phyloP scores from a whole-genome alignment of 148 eudicot genomes.

The Simmondsia chinensis region DNA sequence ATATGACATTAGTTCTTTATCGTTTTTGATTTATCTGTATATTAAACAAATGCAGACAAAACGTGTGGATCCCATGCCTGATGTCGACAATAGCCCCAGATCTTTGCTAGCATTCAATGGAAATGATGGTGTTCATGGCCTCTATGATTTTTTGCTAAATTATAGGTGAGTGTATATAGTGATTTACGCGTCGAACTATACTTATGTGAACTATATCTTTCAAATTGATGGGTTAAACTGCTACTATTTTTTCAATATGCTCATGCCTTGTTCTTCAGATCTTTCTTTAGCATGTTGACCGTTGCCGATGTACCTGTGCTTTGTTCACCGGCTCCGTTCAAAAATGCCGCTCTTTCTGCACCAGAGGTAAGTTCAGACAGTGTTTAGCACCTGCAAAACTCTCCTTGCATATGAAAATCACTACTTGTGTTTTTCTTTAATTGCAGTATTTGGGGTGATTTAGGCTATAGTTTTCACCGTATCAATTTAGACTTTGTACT shows the following conservation, averaged over 20 bases:
- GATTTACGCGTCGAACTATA: not conserved
- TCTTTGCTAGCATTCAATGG: slow-evolving; percentile 66
- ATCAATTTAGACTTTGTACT: too few relatives aligned
- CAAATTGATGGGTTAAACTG: not conserved
- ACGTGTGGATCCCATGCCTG: slow-evolving; percentile 37
- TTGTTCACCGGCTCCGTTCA: slow-evolving; percentile 74
- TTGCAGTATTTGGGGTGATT: not conserved
- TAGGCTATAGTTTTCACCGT: too few relatives aligned
- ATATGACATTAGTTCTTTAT: too few relatives aligned
- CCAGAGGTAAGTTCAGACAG: slow-evolving; percentile 53
- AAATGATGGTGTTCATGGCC: slow-evolving; percentile 68
- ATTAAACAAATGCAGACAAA: slow-evolving; percentile 46
- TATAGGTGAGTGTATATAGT: slow-evolving; percentile 35
- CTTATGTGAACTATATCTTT: too few relatives aligned
- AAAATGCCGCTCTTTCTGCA: slow-evolving; percentile 71
- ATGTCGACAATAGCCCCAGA: slow-evolving; percentile 67
- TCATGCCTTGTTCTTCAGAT: slow-evolving; percentile 32
- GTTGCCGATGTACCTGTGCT: slow-evolving; percentile 76
- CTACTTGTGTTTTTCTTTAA: not conserved
- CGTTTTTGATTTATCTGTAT: not conserved
- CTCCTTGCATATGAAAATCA: not conserved
- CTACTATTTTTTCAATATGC: not conserved
- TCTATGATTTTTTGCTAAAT: slow-evolving; percentile 75
- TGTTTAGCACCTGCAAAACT: slow-evolving; percentile 1
- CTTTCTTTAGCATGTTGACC: slow-evolving; percentile 36